Base-by-base conservation (phyloP, 495 filamentous ascomycete species). In the Friedmanniomyces simplex region DNA sequence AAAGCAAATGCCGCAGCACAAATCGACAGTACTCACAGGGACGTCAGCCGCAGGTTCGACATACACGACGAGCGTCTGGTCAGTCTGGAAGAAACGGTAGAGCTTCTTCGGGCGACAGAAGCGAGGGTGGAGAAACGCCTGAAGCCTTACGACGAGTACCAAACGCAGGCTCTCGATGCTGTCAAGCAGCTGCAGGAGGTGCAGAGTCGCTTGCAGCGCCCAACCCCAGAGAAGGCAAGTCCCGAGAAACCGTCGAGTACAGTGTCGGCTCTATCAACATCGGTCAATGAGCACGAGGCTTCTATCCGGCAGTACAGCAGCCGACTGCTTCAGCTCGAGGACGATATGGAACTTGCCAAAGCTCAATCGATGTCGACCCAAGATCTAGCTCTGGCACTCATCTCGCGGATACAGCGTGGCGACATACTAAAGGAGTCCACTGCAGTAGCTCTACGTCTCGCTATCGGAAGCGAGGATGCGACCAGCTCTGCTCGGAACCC, bases 101-200 rank as follows among this genome's bases (percentile, higher is more conserved):
- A 24, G 24, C 2, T 6, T 49, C 46, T 28, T 3, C 21, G 16
- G 46, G 24, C 46, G 12, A 49, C 21, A 18, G 3, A 7, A 14
- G 24, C 18, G 16, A 12, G 7, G 11, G 4, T 49, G 18, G 52
- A 54, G 11, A 16, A 41, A 10, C 34, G 52, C 13, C 4, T 54
- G 3, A 57, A 57, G 45, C 54, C 54, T 2, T 57, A 37, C 46
- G 54, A 50, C 2, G 45, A 22, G 13, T 57, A 57, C 20, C 45
- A 45, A 18, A 1, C 25, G 32, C 26, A 57, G 28, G 45, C 46
- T 2, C 43, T 50, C 10, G 39, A 28, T 30, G 54, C 45, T 3
- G 46, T 50, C 2, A 14, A 50, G 47, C 54, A 57, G 26, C 46
- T 57, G 12, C 24, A 39, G 20, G 30, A 50, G 11, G 4, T 57